Evolutionary conservation across 1,139 yeast genomes (phyloP), one percentile per base, ranked within the genome.

Genomic region (Trichomonascaceae sp.): DNA sequence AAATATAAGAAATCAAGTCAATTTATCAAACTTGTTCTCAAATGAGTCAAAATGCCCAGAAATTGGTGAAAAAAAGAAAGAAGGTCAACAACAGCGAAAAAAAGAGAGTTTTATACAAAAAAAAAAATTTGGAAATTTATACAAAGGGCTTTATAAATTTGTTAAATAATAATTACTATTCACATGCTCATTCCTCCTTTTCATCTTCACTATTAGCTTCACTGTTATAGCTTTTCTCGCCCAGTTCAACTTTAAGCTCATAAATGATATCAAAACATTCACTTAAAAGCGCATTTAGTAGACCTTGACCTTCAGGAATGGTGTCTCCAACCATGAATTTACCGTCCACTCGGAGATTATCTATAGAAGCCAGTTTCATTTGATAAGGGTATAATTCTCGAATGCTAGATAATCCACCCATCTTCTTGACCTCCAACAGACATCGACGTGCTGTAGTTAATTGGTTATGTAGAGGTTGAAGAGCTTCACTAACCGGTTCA

Each of bases 291-390:
- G 96, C 96, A 68, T 85, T 90, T 58, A 93, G 76, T 43, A 96
- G 84, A 10, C 96, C 98, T 71, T 93, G 99, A 13, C 99, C 99
- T 70, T 93, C 97, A 7, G 99, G 99, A 44, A 91, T 85, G 60
- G 87, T 87, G 53, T 83, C 87, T 59, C 88, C 89, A 39, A 89
- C 86, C 66, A 87, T 82, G 65, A 93, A 93, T 73, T 87, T 91
- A 38, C 99, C 99, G 68, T 93, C 98, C 18, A 75, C 78, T 65
- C 97, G 81, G 66, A 87, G 70, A 64, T 89, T 87, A 69, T 93
- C 98, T 59, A 93, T 77, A 13, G 95, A 85, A 0, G 95, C 95
- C 55, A 93, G 77, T 70, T 93, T 93, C 83, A 93, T 83, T 70
- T 93, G 98, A 69, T 88, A 93, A 8, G 98, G 99, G 65, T 90